Evolutionary conservation across 805 yeast species (phyloP).

Genomic region (Crinitomyces ghanaensis): DNA sequence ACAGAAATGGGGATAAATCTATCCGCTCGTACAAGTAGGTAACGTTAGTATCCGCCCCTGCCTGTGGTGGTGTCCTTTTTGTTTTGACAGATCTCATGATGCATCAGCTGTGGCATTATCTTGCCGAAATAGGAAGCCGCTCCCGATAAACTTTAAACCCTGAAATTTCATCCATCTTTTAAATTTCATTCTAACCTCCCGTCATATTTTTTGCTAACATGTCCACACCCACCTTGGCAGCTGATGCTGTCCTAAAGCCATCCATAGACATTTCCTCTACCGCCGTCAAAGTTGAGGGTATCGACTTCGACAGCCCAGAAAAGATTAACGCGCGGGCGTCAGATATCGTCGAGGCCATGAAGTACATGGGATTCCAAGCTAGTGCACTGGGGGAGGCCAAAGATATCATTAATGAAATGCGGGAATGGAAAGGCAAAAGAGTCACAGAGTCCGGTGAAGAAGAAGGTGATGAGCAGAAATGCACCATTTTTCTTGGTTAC

Average conservation of each 20-base stretch:
- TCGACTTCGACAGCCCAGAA: conserved; percentile 73
- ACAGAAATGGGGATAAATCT: too few relatives aligned
- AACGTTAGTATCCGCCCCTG: too few relatives aligned
- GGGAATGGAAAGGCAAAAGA: conserved; percentile 79
- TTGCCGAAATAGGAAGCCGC: too few relatives aligned
- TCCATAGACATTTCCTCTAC: conserved; percentile 79
- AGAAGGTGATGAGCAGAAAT: conserved; percentile 43
- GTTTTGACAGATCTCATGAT: too few relatives aligned
- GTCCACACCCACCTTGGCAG: conserved; percentile 52
- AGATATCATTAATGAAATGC: conserved; percentile 86
- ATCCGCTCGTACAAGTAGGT: too few relatives aligned
- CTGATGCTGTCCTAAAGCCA: conserved; percentile 83
- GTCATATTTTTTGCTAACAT: background rate
- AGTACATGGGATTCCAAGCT: conserved; percentile 95
- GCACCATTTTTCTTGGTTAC: conserved; percentile 91
- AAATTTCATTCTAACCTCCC: background rate
- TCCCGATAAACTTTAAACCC: background rate
- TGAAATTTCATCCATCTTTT: background rate
- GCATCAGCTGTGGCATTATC: too few relatives aligned
- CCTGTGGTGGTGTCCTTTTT: too few relatives aligned
- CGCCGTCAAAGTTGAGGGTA: conserved; percentile 71
- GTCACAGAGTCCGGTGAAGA: conserved; percentile 56
- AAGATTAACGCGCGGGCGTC: conserved; percentile 70
- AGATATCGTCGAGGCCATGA: conserved; percentile 74
- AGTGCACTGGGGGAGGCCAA: conserved; percentile 77